Evolutionary conservation across 1,284 basidiomycete genomes (phyloP), one percentile per base, ranked within the genome.

Genomic region (Marasmius tenuissimus): DNA sequence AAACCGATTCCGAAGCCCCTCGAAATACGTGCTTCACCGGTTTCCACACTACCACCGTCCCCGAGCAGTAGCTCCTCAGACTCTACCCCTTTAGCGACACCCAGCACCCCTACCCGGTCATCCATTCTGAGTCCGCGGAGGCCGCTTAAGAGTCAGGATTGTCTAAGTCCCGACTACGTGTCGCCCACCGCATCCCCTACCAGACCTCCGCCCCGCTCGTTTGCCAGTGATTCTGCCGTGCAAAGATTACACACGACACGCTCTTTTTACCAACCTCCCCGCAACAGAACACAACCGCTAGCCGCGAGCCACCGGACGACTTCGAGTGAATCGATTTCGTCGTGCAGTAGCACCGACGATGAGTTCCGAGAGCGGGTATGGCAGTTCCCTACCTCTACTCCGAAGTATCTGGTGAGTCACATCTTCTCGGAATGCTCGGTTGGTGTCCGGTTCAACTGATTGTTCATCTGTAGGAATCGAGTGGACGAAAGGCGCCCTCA

Each of bases 41-140:
- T 67, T 48, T 65, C 69, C 45, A 68, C 70, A 39, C 66, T 73
- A 22, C 71, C 74, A 12, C 65, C 73, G 53, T 80, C 80, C 39
- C 73, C 79, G 2, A 60, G 63, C 20, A 67, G 65, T 20, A 74
- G 74, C 61, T 77, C 76, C 34, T 64, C 64, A 33, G 76, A 79
- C 61, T 77, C 77, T 45, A 82, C 79, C 14, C 79, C 78, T 2
- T 64, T 78, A 9, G 69, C 73, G 49, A 81, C 78, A 34, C 78
- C 81, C 9, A 78, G 74, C 4, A 75, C 75, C 11, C 71, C 74
- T 50, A 59, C 66, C 54, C 55, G 58, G 12, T 45, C 60, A 20
- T 62, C 63, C 14, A 54, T 57, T 47, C 58, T 59, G 42, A 56
- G 58, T 37, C 58, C 56, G 20, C 63, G 58, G 48, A 52, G 49